phyloP scores from a whole-genome alignment of 164 flowering plant genomes.

The Umbellularia californica region DNA sequence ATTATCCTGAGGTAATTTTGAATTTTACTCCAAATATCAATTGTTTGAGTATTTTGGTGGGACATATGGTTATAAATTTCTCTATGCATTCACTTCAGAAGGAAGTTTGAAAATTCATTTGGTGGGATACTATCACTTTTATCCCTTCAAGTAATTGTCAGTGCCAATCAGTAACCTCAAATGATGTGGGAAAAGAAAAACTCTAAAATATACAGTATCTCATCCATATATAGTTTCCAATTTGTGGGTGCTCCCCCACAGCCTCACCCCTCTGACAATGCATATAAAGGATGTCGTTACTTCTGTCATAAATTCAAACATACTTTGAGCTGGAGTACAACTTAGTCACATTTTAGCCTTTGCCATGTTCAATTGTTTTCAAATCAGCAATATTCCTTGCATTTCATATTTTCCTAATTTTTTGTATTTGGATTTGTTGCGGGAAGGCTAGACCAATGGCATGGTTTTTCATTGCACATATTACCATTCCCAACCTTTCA shows the following conservation, averaged over 20 bases:
- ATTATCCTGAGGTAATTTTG: constrained; percentile 63
- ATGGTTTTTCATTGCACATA: constrained; percentile 86
- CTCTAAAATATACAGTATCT: not conserved
- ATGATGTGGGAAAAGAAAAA: not conserved
- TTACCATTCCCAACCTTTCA: constrained; percentile 75
- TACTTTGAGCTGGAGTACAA: not conserved
- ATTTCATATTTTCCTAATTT: constrained; percentile 17
- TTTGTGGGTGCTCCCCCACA: not conserved
- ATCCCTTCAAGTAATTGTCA: not conserved
- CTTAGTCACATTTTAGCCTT: not conserved
- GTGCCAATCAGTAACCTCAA: not conserved
- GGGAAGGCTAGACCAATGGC: constrained; percentile 77
- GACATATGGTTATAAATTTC: not conserved
- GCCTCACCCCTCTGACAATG: no score
- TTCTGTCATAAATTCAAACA: not conserved
- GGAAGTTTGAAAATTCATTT: not conserved
- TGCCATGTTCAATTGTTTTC: not conserved
- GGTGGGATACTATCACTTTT: not conserved
- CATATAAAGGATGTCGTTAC: not conserved
- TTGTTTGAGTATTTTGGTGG: not conserved
- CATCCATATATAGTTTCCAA: not conserved
- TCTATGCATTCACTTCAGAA: not conserved
- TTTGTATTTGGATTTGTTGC: constrained; percentile 16
- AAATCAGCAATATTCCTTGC: not conserved
- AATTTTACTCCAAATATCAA: not conserved